Evolutionary conservation across 768 basidiomycete genomes (phyloP), one percentile per base, ranked within the genome.

Genomic region (Royoungia palumana): DNA sequence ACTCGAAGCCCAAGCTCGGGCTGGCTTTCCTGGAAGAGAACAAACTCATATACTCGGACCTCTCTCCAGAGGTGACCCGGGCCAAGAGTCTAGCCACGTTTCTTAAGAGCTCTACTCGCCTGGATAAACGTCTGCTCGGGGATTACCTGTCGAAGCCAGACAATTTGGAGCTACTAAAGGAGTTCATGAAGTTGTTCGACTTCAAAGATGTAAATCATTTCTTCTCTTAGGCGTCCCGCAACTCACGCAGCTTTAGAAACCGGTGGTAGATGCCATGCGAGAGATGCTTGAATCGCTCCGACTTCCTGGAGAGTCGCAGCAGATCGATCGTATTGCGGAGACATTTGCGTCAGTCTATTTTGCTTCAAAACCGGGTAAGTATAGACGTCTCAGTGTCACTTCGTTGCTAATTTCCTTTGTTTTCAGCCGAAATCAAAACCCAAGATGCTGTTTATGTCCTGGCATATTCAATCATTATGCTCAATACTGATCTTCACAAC

Each of bases 401-500:
- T 12, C 20, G 19, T 34, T 30, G 17, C 44, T 57, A 12, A 51
- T 17, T 30, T 14, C 17, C 0, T 16, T 19, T 35, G 43, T 35
- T 34, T 41, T 22, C 51, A 94, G 93, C 81, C 50, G 94, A 94
- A 65, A 85, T 98, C 55, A 90, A 87, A 63, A 85, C 75, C 47
- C 83, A 92, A 70, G 96, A 98, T 64, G 90, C 95, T 5, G 89
- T 91, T 17, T 94, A 96, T 67, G 89, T 99, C 8, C 71, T 99
- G 21, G 82, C 95, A 1, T 99, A 85, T 67, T 97, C 96, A 0
- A 85, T 99, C 51, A 97, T 99, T 67, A 81, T 99, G 93, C 80
- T 99, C 42, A 99, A 99, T 69, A 99, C 96, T 8, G 96, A 99
- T 71, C 81, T 83, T 27, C 94, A 97, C 65, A 97, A 90, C 63